Conservation (phyloP, 805 yeast species). For the Saccharomycopsis microspora region DNA sequence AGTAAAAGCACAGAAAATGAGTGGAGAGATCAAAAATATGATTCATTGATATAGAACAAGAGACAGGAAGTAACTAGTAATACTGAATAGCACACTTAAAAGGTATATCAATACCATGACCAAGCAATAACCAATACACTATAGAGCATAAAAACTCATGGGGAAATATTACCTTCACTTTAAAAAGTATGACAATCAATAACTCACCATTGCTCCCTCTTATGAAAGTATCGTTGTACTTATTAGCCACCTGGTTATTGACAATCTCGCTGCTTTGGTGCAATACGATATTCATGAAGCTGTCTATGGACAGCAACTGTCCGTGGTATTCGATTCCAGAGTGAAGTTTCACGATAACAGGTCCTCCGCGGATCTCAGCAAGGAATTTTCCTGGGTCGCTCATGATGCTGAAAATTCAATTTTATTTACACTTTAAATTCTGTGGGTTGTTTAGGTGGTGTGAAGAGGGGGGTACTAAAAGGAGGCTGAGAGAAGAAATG, state of each 20-base stretch:
- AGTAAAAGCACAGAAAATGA: too few relatives aligned
- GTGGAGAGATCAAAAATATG: too few relatives aligned
- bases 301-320: slow-evolving; percentile 79
- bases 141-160: too few relatives aligned
- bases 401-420: slow-evolving; percentile 1
- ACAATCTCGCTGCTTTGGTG: slow-evolving; percentile 54
- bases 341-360: slow-evolving; percentile 72
- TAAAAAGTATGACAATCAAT: background rate
- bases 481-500: too few relatives aligned
- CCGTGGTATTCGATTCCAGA: slow-evolving; percentile 82
- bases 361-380: slow-evolving; percentile 64
- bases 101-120: too few relatives aligned
- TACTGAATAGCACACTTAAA: too few relatives aligned
- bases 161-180: too few relatives aligned
- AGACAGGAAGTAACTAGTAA: too few relatives aligned
- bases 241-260: slow-evolving; percentile 35
- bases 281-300: slow-evolving; percentile 90
- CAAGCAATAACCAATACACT: too few relatives aligned
- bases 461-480: too few relatives aligned
- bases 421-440: background rate
- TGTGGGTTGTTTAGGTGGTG: too few relatives aligned
- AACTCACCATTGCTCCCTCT: slow-evolving; percentile 77
- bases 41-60: too few relatives aligned
- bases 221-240: slow-evolving; percentile 70
- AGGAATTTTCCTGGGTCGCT: slow-evolving; percentile 61